A percentile compares a stretch with the other conserved stretches of the same genome.
These are phyloP conservation scores for Danielia oregonensis DNA, from an alignment of 805 yeast genomes.

Conservation along the genomic window DNA sequence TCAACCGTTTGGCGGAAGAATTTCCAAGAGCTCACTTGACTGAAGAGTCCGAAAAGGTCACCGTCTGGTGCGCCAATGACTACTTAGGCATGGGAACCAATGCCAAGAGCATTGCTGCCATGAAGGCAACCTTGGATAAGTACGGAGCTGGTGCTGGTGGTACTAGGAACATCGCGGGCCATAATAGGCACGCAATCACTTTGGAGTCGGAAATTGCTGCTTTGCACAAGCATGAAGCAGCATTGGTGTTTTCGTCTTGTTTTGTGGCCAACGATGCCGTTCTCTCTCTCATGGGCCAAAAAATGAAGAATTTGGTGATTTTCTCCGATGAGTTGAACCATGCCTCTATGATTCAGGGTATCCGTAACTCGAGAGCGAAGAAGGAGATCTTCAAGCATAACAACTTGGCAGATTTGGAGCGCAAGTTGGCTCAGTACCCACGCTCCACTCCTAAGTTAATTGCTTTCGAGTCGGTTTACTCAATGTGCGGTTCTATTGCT, in stretches of 20 bases:
- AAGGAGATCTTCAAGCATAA: constrained; percentile 93
- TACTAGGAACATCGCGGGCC: constrained; percentile 98
- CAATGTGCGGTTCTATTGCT: constrained; percentile 97
- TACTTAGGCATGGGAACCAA: constrained; percentile 93
- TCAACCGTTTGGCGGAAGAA: constrained; percentile 90
- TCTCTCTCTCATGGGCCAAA: constrained; percentile 84
- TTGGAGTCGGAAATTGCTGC: constrained; percentile 86
- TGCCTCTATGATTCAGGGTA: constrained; percentile 97
- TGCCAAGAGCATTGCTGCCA: constrained; percentile 63
- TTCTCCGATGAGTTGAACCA: constrained; percentile 93
- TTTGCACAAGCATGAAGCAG: constrained; percentile 91
- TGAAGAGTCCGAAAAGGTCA: constrained; percentile 73
- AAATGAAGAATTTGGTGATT: constrained; percentile 82
- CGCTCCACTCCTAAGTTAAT: constrained; percentile 86
- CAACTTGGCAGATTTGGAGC: constrained; percentile 79
- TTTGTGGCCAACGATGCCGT: constrained; percentile 97
- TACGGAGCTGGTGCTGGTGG: constrained; percentile 99
- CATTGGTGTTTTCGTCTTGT: constrained; percentile 92
- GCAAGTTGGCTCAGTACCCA: constrained; percentile 73
- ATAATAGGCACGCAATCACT: constrained; percentile 81
- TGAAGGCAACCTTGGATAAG: constrained; percentile 75
- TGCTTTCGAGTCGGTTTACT: constrained; percentile 95
- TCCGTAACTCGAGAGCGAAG: constrained; percentile 80
- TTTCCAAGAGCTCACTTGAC: constrained; percentile 91
- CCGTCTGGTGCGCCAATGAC: constrained; percentile 99